Conservation (phyloP, 2,329 filamentous ascomycete genomes). For the Aspergillus sp. region DNA sequence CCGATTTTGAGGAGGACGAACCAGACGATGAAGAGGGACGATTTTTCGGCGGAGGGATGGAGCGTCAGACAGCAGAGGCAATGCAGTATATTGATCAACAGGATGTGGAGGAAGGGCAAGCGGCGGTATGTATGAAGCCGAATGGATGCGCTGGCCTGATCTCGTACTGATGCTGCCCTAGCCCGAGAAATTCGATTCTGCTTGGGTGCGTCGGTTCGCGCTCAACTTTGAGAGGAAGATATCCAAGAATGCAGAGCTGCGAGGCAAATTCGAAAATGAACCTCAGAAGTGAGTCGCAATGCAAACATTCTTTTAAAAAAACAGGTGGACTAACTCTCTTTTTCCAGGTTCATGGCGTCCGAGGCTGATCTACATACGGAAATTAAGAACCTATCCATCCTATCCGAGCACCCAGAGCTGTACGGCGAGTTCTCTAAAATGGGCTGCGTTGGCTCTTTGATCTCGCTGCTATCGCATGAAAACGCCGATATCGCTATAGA, state of each 20-base stretch:
- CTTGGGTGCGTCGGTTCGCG: slow-evolving; percentile 76
- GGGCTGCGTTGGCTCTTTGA: slow-evolving; percentile 65
- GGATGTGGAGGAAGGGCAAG: slow-evolving; percentile 43
- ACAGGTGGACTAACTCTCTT: not conserved
- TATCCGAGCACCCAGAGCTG: slow-evolving; percentile 78
- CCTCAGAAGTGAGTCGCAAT: slow-evolving; percentile 56
- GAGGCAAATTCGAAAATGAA: slow-evolving; percentile 74
- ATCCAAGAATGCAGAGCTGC: slow-evolving; percentile 79
- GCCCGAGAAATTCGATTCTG: slow-evolving; percentile 70
- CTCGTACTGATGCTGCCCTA: slow-evolving; percentile 19
- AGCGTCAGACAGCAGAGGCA: slow-evolving; percentile 69
- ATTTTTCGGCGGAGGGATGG: slow-evolving; percentile 91
- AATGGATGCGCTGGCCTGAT: not conserved
- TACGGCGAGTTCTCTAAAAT: slow-evolving; percentile 74
- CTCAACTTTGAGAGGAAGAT: slow-evolving; percentile 86
- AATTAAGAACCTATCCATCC: slow-evolving; percentile 77
- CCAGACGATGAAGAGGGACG: slow-evolving; percentile 82
- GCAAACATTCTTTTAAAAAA: not conserved
- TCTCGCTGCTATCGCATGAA: slow-evolving; percentile 80
- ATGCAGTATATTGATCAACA: slow-evolving; percentile 78
- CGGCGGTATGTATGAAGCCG: slow-evolving; percentile 28
- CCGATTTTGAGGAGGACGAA: slow-evolving; percentile 53
- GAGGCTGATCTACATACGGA: slow-evolving; percentile 87
- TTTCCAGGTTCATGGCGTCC: slow-evolving; percentile 59
- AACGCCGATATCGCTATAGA: slow-evolving; percentile 96